These are phyloP conservation scores for Penicillium egyptiacum DNA, from an alignment of 495 filamentous ascomycete genomes.

Conservation along the genomic window DNA sequence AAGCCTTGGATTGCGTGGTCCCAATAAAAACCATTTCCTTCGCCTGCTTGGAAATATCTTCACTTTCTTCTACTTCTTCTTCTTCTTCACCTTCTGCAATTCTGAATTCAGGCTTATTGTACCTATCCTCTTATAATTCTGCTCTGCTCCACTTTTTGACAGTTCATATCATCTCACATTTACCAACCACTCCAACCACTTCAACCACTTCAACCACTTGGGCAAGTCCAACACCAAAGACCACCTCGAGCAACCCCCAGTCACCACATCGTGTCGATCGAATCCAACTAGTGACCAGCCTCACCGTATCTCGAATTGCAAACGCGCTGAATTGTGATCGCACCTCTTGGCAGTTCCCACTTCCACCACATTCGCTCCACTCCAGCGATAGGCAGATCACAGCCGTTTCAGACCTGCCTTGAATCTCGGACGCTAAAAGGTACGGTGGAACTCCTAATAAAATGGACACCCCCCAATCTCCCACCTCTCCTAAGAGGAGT, in stretches of 20 bases:
- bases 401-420: constrained; percentile 35
- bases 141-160: neutral
- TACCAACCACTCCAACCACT: neutral
- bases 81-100: too few species aligned
- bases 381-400: constrained; percentile 37
- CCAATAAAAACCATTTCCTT: too few species aligned
- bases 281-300: neutral
- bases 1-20: too few species aligned
- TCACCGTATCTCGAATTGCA: neutral
- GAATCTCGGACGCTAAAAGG: constrained; percentile 39
- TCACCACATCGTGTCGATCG: neutral
- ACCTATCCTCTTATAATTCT: neutral
- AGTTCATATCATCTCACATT: neutral
- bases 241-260: neutral
- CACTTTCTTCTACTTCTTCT: too few species aligned
- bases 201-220: neutral
- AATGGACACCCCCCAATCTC: constrained; percentile 43
- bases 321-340: constrained; percentile 15
- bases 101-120: too few species aligned
- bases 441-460: constrained; percentile 26
- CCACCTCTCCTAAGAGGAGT: constrained; percentile 36
- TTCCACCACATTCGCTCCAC: constrained; percentile 37
- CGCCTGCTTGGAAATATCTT: too few species aligned
- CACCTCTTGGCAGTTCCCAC: constrained; percentile 43
- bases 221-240: neutral